Base-by-base conservation (phyloP, 495 filamentous ascomycete genomes). In the Rhypophila decipiens region DNA sequence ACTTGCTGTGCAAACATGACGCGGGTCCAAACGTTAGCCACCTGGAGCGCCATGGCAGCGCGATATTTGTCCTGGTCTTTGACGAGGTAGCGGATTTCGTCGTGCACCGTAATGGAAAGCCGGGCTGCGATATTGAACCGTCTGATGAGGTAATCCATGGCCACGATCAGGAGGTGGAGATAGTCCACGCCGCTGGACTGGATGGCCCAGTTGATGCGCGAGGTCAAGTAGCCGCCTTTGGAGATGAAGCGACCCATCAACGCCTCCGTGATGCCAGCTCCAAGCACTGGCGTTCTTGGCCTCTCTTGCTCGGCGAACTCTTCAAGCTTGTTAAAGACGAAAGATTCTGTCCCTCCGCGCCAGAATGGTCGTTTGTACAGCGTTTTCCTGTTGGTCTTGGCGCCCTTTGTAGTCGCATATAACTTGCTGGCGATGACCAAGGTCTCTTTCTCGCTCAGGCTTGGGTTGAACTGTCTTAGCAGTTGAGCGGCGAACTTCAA, bases 171-270 rank as follows among this genome's bases (percentile, higher is more conserved):
- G 9, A 99, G 84, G 56, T 99, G 93, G 10, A 99, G 79, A 66
- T 99, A 99, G 67, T 99, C 93, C 11, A 97, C 93, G 24, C 93
- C 93, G 7, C 87, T 93, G 2, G 89, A 95, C 56, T 99, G 93
- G 52, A 99, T 96, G 17, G 93, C 93, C 93, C 93, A 99, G 61
- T 99, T 99, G 70, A 99, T 96, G 15, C 93, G 82, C 27, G 86
- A 93, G 2, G 94, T 94, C 71, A 99, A 86, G 68, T 91, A 99
- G 39, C 84, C 88, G 23, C 90, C 90, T 57, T 85, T 90, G 64
- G 80, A 89, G 55, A 97, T 81, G 59, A 84, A 94, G 24, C 87
- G 82, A 36, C 82, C 74, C 83, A 90, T 89, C 13, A 99, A 71
- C 0, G 93, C 93, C 63, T 97, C 90, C 0, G 93, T 99, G 59